Evolutionary conservation across 495 filamentous ascomycete genomes (phyloP), one percentile per base, ranked within the genome.

Genomic region (Xylaria palmicola): DNA sequence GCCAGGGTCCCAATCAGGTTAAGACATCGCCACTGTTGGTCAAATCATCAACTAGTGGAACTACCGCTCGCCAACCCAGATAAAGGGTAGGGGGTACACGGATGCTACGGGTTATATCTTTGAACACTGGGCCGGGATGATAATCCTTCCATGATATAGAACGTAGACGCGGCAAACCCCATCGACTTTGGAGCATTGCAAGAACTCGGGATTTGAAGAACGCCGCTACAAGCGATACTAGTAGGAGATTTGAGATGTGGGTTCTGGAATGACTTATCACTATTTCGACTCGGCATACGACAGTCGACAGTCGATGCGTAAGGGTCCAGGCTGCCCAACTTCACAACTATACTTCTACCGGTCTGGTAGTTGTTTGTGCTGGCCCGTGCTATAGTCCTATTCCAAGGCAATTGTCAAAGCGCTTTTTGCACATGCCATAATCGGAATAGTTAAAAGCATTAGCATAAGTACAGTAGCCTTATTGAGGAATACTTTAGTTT

Each of bases 221-320:
- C 47, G 7, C 47, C 57, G 47, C 57, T 37, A 30, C n/a, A 60
- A 36, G 57, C 57, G 57, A 52, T 26, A 22, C 17, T 39, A 52
- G 43, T 34, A 13, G 7, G 26, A 5, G 8, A 8, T 20, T 17
- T 10, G 0, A 26, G 47, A 19, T 36, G 30, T n/a, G 15, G 32
- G 39, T 32, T 26, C 3, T 40, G 29, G n/a, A 49, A 20, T 30
- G 32, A 9, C 27, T n/a, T n/a, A n/a, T n/a, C n/a, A n/a, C n/a
- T n/a, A n/a, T n/a, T n/a, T n/a, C n/a, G n/a, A n/a, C n/a, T n/a
- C n/a, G n/a, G n/a, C n/a, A n/a, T n/a, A n/a, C n/a, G n/a, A n/a
- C n/a, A n/a, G n/a, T n/a, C n/a, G n/a, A n/a, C n/a, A n/a, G n/a
- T n/a, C n/a, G n/a, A n/a, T n/a, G n/a, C n/a, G n/a, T n/a, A n/a